Evolutionary conservation across 345 rosid species (phyloP).

Genomic region (Eutrema japonicum): DNA sequence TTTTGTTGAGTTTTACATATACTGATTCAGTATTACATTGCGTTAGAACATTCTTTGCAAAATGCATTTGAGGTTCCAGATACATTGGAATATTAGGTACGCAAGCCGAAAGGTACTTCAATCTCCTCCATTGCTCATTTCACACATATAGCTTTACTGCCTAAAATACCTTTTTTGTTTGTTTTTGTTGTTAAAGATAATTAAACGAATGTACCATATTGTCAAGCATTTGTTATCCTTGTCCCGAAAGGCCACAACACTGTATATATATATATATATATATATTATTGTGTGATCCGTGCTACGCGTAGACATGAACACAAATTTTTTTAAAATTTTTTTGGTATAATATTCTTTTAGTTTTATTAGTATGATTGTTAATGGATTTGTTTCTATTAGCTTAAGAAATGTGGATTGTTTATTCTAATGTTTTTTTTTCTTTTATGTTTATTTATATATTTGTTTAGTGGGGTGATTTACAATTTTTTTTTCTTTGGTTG

Average conservation of each 20-base stretch:
- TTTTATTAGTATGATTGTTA: too few relatives aligned
- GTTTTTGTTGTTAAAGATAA: conserved; percentile 7
- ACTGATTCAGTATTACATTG: conserved; percentile 5
- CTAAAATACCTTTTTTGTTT: conserved; percentile 21
- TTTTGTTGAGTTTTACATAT: not conserved
- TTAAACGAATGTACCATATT: conserved; percentile 27
- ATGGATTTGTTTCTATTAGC: too few relatives aligned
- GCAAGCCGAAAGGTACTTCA: conserved; percentile 37
- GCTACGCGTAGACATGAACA: too few relatives aligned
- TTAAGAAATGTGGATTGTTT: too few relatives aligned
- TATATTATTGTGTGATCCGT: too few relatives aligned
- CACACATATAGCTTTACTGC: conserved; percentile 36
- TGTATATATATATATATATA: not conserved
- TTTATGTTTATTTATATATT: too few relatives aligned
- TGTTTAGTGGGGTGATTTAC: too few relatives aligned
- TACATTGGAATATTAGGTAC: conserved; percentile 41
- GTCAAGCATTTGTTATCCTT: conserved; percentile 34
- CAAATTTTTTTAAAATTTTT: too few relatives aligned
- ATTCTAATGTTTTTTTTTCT: too few relatives aligned
- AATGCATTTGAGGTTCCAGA: conserved; percentile 22
- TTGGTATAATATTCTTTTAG: too few relatives aligned
- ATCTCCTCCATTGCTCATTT: conserved; percentile 28
- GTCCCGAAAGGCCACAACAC: conserved; percentile 35
- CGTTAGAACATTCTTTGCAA: conserved; percentile 25
- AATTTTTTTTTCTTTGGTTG: too few relatives aligned